Evolutionary conservation across 345 rosid species (phyloP), one percentile per base, ranked within the genome.

Genomic region (Reutealis trisperma): DNA sequence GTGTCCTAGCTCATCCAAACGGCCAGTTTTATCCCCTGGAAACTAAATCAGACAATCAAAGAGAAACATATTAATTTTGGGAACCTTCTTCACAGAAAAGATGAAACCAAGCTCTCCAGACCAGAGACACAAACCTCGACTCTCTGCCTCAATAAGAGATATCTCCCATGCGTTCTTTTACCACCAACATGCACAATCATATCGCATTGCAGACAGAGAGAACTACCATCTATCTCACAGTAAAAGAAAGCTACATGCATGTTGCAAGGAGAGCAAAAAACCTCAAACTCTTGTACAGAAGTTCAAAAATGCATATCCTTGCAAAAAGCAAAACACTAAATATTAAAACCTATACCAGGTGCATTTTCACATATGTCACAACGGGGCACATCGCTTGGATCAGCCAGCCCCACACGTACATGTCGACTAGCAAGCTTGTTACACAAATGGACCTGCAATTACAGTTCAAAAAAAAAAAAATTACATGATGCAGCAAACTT

Each of bases 151-250:
- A 92, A 81, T 65, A 92, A 75, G 70, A 92, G 94, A 84, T 90
- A 90, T 72, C 97, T 85, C 37, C 84, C 86, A 70, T 92, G 97
- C 32, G 94, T 90, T 84, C 97, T 84, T 86, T 92, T 92, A 74
- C 97, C 97, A 70, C 97, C 97, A 78, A 92, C 94, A 90, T 92
- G 97, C 37, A 92, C 97, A 47, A 86, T 79, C 94, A 87, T 90
- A 87, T 92, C 97, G 64, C 97, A 92, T 90, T 92, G 97, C 72
- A 92, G 85, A 85, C 97, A 92, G 62, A 92, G 92, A 34, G 97
- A 92, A 82, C 85, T 92, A 75, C 94, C 97, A 63, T 92, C 93
- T 85, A 90, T 84, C 87, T 89, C 93, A 82, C 97, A 92, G 79
- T 87, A 92, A 90, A 92, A 92, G 91, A 92, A 92, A 70, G 93